Evolutionary conservation across 2,329 filamentous ascomycete species (phyloP).

Genomic region (Fusarium succisae): DNA sequence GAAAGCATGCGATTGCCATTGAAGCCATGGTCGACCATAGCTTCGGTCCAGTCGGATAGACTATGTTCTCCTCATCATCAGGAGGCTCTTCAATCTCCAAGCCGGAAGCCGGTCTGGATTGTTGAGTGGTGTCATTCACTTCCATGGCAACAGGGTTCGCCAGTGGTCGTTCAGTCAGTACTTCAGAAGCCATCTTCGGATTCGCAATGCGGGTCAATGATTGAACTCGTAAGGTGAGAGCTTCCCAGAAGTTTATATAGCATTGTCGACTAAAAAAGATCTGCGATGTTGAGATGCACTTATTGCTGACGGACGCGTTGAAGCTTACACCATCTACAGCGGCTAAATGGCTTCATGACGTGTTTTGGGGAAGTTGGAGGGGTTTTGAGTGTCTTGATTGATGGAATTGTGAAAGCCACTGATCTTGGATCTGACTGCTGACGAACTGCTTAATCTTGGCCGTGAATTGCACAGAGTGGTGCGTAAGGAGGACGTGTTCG

Average conservation of each 20-base stretch:
- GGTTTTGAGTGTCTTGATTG: not conserved
- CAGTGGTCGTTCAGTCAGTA: not conserved
- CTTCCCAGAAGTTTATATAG: too few relatives aligned
- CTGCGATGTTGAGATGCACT: not conserved
- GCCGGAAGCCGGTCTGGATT: not conserved
- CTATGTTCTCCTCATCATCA: not conserved
- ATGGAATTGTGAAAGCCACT: not conserved
- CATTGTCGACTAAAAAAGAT: too few relatives aligned
- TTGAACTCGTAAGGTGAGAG: too few relatives aligned
- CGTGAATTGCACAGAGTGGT: not conserved
- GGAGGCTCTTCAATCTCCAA: conserved; percentile 17
- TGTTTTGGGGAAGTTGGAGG: not conserved
- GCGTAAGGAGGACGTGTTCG: not conserved
- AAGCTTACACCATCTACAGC: not conserved
- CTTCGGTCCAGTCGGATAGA: conserved; percentile 31
- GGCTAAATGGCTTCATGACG: not conserved
- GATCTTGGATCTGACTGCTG: not conserved
- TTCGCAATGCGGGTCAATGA: too few relatives aligned
- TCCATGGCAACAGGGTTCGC: accelerated
- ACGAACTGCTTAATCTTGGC: not conserved
- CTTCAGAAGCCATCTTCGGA: conserved; percentile 6
- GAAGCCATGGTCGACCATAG: conserved; percentile 41
- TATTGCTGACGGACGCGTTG: conserved; percentile 2
- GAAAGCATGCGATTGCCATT: conserved; percentile 34
- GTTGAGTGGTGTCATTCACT: not conserved